A percentile compares a stretch with the other conserved stretches of the same genome.
These are phyloP conservation scores for Podaxis sp. DNA, from an alignment of 768 basidiomycete species.

Conservation along the genomic window DNA sequence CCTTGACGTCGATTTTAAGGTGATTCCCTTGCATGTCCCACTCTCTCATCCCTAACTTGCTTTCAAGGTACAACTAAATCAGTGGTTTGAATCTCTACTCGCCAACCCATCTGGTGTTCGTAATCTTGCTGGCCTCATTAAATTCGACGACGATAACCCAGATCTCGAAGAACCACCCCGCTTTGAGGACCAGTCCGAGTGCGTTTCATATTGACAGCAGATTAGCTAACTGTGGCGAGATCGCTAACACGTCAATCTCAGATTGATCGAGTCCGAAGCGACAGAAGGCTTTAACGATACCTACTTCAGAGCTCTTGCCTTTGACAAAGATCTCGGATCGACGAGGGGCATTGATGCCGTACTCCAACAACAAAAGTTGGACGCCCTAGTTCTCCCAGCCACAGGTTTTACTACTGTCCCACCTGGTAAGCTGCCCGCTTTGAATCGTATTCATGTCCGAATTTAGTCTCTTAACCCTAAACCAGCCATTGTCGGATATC, in stretches of 20 bases:
- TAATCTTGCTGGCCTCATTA: slow-evolving; percentile 52
- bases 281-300: slow-evolving; percentile 37
- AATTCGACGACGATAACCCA: slow-evolving; percentile 50
- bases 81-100: slow-evolving; percentile 41
- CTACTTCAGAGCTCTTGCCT: slow-evolving; percentile 40
- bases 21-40: slow-evolving; percentile 12
- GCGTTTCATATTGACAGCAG: slow-evolving; percentile 10
- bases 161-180: slow-evolving; percentile 41
- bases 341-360: slow-evolving; percentile 51
- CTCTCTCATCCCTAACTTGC: neutral
- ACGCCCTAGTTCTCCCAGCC: slow-evolving; percentile 50
- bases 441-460: neutral
- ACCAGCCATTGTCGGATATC: slow-evolving; percentile 59
- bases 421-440: slow-evolving; percentile 24
- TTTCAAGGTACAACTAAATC: slow-evolving; percentile 47
- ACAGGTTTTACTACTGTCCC: slow-evolving; percentile 33
- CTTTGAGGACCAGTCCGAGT: slow-evolving; percentile 35
- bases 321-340: slow-evolving; percentile 42
- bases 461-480: slow-evolving; percentile 9
- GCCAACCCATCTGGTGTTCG: slow-evolving; percentile 54
- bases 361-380: slow-evolving; percentile 39
- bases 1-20: slow-evolving; percentile 57
- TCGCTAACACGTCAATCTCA: slow-evolving; percentile 12
- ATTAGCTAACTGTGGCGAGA: neutral
- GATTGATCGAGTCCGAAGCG: slow-evolving; percentile 33